phyloP scores from a whole-genome alignment of 2,329 filamentous ascomycete genomes.

The Onygenales sp. region DNA sequence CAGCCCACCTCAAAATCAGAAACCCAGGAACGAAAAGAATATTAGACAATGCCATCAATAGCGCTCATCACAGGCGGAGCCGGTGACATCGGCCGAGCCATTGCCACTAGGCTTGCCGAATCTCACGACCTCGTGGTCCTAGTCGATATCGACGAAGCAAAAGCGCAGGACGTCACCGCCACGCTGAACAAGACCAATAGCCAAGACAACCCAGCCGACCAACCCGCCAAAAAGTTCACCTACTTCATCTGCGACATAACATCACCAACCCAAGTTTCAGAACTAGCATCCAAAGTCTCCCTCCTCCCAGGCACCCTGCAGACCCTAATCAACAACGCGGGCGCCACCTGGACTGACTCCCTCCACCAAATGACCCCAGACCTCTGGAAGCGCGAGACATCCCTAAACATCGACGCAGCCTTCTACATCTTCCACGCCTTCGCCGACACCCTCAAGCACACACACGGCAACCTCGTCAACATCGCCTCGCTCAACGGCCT shows the following conservation, averaged over 20 bases:
- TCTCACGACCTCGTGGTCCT: slow-evolving; percentile 15
- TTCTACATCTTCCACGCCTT: slow-evolving; percentile 15
- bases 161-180: slow-evolving; percentile 9
- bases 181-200: slow-evolving; percentile 7
- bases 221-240: slow-evolving; percentile 4
- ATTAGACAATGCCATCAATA: slow-evolving; percentile 3
- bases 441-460: slow-evolving; percentile 10
- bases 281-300: slow-evolving; percentile 7
- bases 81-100: slow-evolving; percentile 19
- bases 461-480: slow-evolving; percentile 11
- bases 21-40: neutral
- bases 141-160: slow-evolving; percentile 14
- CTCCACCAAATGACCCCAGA: slow-evolving; percentile 14
- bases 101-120: slow-evolving; percentile 14
- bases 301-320: slow-evolving; percentile 3
- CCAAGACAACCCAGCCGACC: neutral
- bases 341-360: slow-evolving; percentile 15
- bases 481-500: slow-evolving; percentile 16
- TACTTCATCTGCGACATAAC: slow-evolving; percentile 17
- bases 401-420: slow-evolving; percentile 14
- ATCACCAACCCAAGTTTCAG: slow-evolving; percentile 11
- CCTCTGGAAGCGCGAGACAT: slow-evolving; percentile 12
- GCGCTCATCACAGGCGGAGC: slow-evolving; percentile 20
- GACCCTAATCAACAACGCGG: slow-evolving; percentile 21
- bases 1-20: neutral